phyloP scores from a whole-genome alignment of 768 basidiomycete species.

The Rhodosporidiobolus odoratus region DNA sequence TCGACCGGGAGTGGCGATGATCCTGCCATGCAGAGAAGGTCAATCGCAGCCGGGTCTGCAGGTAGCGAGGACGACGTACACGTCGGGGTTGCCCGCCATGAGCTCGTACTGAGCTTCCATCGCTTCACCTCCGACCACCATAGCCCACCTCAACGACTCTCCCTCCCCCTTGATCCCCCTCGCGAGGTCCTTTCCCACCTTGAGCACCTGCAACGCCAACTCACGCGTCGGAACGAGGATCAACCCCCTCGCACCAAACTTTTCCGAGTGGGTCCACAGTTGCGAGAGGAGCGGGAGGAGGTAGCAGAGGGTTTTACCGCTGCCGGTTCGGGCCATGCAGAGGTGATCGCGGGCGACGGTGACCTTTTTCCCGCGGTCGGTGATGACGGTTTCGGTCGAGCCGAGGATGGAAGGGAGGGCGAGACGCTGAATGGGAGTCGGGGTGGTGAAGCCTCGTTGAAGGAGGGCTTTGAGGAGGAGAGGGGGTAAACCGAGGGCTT shows the following conservation, averaged over 20 bases:
- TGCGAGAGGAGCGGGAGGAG: conserved; percentile 85
- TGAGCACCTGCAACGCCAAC: conserved; percentile 84
- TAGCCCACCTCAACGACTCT: conserved; percentile 73
- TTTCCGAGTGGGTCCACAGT: conserved; percentile 67
- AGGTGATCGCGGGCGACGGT: conserved; percentile 37
- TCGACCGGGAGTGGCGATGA: conserved; percentile 96
- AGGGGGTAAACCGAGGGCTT: conserved; percentile 88
- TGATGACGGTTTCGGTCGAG: conserved; percentile 87
- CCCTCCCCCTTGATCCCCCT: conserved; percentile 75
- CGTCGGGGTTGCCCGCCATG: conserved; percentile 87
- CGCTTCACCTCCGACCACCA: conserved; percentile 91
- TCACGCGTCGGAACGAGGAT: conserved; percentile 90
- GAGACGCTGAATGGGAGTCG: conserved; percentile 91
- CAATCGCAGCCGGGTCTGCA: not conserved
- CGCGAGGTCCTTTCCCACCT: conserved; percentile 89
- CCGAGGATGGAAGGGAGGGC: conserved; percentile 78
- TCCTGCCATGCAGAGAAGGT: conserved; percentile 51
- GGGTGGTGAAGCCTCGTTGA: conserved; percentile 86
- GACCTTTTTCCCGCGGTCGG: conserved; percentile 45
- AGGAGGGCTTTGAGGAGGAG: conserved; percentile 75
- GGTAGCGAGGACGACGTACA: conserved; percentile 58
- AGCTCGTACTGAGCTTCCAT: conserved; percentile 94
- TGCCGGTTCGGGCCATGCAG: conserved; percentile 90
- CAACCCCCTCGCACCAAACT: conserved; percentile 77
- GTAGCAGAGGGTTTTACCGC: conserved; percentile 94